Conservation (phyloP, 352 stramenopile species). For the Phytophthora ohioensis region DNA sequence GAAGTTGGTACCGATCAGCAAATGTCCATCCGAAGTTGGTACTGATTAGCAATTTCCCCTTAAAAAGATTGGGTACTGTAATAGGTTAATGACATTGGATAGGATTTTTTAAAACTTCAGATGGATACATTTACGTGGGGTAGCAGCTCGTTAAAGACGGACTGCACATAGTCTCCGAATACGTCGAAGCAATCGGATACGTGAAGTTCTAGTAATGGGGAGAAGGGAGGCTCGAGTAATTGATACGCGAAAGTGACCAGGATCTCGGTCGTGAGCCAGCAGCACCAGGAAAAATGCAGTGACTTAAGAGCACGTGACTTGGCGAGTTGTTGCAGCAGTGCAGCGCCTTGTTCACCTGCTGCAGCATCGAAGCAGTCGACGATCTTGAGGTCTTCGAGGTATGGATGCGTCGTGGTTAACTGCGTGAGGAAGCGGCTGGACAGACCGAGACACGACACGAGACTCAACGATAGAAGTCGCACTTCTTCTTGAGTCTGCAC, state of each 20-base stretch:
- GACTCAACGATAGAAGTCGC: constrained; percentile 62
- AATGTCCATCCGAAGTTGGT: too few relatives aligned
- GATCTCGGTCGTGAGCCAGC: constrained; percentile 81
- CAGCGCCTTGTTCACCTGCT: constrained; percentile 47
- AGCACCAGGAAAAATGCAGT: constrained; percentile 83
- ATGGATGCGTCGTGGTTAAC: constrained; percentile 54
- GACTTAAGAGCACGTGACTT: constrained; percentile 66
- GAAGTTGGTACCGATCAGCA: too few relatives aligned
- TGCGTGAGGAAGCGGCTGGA: constrained; percentile 57
- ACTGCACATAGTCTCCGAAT: constrained; percentile 74
- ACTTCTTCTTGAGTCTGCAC: constrained; percentile 65
- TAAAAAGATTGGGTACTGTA: background rate
- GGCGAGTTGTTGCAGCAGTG: constrained; percentile 60
- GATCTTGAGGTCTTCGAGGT: constrained; percentile 68
- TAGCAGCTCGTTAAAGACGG: constrained; percentile 69
- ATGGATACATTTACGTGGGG: constrained; percentile 51
- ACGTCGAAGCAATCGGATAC: constrained; percentile 83
- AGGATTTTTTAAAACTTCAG: constrained; percentile 22
- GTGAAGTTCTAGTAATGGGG: constrained; percentile 54
- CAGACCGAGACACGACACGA: constrained; percentile 74
- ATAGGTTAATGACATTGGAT: constrained; percentile 29
- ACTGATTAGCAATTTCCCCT: too few relatives aligned
- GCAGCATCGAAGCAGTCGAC: constrained; percentile 76
- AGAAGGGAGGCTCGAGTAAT: constrained; percentile 62
- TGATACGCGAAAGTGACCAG: constrained; percentile 79